Evolutionary conservation across 306 rosid species (phyloP), one percentile per base, ranked within the genome.

Genomic region (Lotus japonicus): DNA sequence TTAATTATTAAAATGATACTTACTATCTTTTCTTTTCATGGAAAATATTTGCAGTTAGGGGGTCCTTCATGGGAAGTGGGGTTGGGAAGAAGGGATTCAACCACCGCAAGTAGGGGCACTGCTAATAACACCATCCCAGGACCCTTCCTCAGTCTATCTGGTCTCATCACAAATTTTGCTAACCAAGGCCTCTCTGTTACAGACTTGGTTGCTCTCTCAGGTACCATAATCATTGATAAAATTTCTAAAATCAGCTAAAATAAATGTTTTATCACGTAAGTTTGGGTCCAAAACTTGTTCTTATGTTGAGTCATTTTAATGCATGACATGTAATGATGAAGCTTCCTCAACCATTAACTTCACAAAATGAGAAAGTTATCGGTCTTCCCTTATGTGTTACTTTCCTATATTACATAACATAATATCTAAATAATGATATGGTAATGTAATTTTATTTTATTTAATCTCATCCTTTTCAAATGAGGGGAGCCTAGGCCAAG

Each of bases 11-110:
- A n/a, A 54, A 11, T 33, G 2, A 9, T 8, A 39, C 50, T 52
- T 11, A 31, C 4, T 16, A 31, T 35, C 1, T 4, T 4, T 11
- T 49, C 3, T 41, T 38, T 16, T 17, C 4, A 6, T 7, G 48
- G 4, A 35, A 38, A 19, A 55, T 13, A 13, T 17, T 72, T 71
- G 74, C 54, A 84, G 89, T 76, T 87, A 48, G 87, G 87, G 38
- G 89, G 92, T 5, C 92, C 89, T 50, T 72, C 77, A 0, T 87
- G 92, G 92, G 53, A 82, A 61, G 82, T 84, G 60, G 42, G 66
- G 0, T 78, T 84, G 79, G 89, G 89, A 73, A 84, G 92, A 75
- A 84, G 85, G 71, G 92, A 87, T 60, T 84, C 89, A 3, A 77
- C 72, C 9, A 84, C 83, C 31, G 92, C 89, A 33, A 87, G 77